Conservation (phyloP, 345 rosid genomes). For the Eutrema japonicum region DNA sequence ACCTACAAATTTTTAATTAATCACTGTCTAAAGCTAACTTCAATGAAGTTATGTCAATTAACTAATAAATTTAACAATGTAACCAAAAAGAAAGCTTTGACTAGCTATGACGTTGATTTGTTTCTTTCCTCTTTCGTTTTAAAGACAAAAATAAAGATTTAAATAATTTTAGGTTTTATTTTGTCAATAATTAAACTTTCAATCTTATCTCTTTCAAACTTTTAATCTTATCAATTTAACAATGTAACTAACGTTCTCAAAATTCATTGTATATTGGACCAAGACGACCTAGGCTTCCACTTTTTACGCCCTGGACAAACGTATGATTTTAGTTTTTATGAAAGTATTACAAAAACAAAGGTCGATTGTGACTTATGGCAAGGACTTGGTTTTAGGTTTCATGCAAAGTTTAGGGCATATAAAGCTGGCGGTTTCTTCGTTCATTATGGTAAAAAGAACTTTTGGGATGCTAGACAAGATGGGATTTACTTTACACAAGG, state of each 20-base stretch:
- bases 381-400: constrained; percentile 7
- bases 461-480: constrained; percentile 15
- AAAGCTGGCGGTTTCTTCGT: neutral
- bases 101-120: neutral
- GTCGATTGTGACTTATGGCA: constrained; percentile 8
- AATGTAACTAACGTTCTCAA: neutral
- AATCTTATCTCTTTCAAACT: neutral
- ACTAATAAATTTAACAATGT: neutral
- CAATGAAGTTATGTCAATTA: neutral
- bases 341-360: neutral
- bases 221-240: neutral
- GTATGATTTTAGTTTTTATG: constrained; percentile 13
- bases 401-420: constrained; percentile 21
- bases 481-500: constrained; percentile 12
- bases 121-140: neutral
- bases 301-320: neutral
- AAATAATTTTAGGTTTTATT: neutral
- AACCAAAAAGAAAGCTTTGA: neutral
- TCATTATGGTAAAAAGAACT: constrained; percentile 2
- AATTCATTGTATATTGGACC: constrained; percentile 5
- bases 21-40: neutral
- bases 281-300: constrained; percentile 10
- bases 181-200: neutral
- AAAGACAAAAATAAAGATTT: neutral
- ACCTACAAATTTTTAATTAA: neutral